Percentiles rank a stretch among this genome's conserved stretches.
phyloP scores from a whole-genome alignment of 2,329 filamentous ascomycete genomes.

The Neopestalotiopsis sp. region DNA sequence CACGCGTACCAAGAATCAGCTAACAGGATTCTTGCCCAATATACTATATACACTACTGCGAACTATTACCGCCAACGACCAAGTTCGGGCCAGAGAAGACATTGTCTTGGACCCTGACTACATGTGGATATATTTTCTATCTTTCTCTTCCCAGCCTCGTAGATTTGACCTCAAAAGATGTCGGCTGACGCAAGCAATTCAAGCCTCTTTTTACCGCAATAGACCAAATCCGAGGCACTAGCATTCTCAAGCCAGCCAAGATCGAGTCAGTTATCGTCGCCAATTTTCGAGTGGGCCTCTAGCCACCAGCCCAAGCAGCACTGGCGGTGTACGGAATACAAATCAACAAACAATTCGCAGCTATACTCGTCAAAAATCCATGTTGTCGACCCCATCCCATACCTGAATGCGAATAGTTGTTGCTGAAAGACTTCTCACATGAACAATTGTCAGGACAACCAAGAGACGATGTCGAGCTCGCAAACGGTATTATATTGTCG shows the following conservation, averaged over 20 bases:
- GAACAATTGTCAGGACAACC: background rate
- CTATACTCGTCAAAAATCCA: background rate
- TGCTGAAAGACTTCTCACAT: background rate
- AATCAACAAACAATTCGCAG: background rate
- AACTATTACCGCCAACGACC: background rate
- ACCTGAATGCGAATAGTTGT: background rate
- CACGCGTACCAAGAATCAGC: background rate
- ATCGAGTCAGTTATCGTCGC: background rate
- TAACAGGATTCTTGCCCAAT: background rate
- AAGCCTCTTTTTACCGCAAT: background rate
- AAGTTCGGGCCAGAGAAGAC: background rate
- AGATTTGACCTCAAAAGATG: background rate
- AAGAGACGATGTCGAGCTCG: background rate
- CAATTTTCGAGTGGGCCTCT: background rate
- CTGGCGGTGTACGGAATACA: background rate
- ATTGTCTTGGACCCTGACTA: background rate
- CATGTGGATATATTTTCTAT: background rate
- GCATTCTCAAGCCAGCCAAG: background rate
- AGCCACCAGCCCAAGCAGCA: background rate
- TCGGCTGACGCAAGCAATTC: background rate
- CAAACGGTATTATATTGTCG: constrained; percentile 1
- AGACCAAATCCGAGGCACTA: background rate
- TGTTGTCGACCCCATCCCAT: background rate
- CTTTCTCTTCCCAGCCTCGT: background rate
- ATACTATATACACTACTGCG: background rate